Conservation (phyloP, 1,139 yeast genomes). For the Yamadazyma buinensis region DNA sequence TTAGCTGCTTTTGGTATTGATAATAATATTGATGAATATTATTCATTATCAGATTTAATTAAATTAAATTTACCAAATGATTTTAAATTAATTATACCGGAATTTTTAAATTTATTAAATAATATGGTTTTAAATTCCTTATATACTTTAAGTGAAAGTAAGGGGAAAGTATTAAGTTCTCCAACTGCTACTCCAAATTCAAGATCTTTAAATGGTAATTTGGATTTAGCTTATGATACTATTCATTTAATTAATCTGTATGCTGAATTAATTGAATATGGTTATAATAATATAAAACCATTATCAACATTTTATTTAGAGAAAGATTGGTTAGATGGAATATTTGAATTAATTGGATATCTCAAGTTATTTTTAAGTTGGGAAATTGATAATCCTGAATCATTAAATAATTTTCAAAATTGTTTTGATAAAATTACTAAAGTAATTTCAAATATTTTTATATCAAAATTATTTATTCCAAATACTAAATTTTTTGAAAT, state of each 20-base stretch:
- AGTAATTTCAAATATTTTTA: conserved; percentile 29
- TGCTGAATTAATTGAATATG: conserved; percentile 27
- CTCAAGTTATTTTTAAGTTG: conserved; percentile 26
- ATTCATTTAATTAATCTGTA: conserved; percentile 36
- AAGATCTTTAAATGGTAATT: conserved; percentile 12
- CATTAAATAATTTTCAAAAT: conserved; percentile 16
- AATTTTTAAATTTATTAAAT: conserved; percentile 36
- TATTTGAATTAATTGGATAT: conserved; percentile 36
- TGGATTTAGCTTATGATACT: conserved; percentile 27
- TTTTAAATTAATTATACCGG: conserved; percentile 31
- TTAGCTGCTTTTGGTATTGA: conserved; percentile 41
- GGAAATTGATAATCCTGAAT: conserved; percentile 16
- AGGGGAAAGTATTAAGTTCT: conserved; percentile 38
- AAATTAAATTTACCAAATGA: conserved; percentile 2
- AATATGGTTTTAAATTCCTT: conserved; percentile 37
- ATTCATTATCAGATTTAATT: conserved; percentile 10
- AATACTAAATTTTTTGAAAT: conserved; percentile 21
- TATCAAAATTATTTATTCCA: conserved; percentile 22
- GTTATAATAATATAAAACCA: conserved; percentile 22
- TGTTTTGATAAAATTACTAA: conserved; percentile 23
- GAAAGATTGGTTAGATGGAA: conserved; percentile 38
- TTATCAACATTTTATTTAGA: conserved; percentile 23
- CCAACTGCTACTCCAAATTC: conserved; percentile 34
- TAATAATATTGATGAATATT: conserved; percentile 5
- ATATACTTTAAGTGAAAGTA: conserved; percentile 26